Conservation (phyloP, 2,329 filamentous ascomycete genomes). For the Fusarium fujikuroi region DNA sequence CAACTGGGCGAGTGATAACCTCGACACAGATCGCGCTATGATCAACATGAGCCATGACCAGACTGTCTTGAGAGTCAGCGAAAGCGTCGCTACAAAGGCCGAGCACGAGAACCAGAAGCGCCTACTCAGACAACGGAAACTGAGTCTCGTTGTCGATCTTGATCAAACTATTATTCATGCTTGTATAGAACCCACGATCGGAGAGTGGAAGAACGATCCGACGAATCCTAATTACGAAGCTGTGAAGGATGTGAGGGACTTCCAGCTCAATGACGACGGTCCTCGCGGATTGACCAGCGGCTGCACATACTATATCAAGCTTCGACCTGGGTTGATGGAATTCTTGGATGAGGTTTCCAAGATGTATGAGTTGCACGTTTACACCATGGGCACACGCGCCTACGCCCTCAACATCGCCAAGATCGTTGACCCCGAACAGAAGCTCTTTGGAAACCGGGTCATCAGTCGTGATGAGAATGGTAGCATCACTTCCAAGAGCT, state of each 20-base stretch:
- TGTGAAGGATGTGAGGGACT: conserved; percentile 87
- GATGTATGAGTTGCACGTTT: conserved; percentile 95
- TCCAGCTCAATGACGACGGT: conserved; percentile 89
- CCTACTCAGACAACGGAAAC: conserved; percentile 81
- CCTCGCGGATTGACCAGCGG: conserved; percentile 73
- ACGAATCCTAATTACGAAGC: conserved; percentile 91
- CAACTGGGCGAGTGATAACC: conserved; percentile 82
- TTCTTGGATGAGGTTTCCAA: conserved; percentile 83
- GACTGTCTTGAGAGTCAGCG: conserved; percentile 84
- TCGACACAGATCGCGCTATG: conserved; percentile 85
- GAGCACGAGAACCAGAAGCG: conserved; percentile 89
- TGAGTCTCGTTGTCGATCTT: conserved; percentile 94
- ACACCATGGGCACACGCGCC: conserved; percentile 98
- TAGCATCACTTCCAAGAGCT: conserved; percentile 87
- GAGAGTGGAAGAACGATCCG: conserved; percentile 92
- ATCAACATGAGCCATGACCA: conserved; percentile 97
- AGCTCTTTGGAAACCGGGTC: conserved; percentile 92
- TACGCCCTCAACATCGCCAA: conserved; percentile 92
- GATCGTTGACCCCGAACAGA: conserved; percentile 90
- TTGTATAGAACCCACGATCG: conserved; percentile 94
- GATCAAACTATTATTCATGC: conserved; percentile 99
- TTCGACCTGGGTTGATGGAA: conserved; percentile 84
- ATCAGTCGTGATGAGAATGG: conserved; percentile 98
- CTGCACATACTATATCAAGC: conserved; percentile 99
- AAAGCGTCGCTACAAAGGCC: conserved; percentile 79